Conservation (phyloP, 805 yeast species). For the Lachancea cidri region DNA sequence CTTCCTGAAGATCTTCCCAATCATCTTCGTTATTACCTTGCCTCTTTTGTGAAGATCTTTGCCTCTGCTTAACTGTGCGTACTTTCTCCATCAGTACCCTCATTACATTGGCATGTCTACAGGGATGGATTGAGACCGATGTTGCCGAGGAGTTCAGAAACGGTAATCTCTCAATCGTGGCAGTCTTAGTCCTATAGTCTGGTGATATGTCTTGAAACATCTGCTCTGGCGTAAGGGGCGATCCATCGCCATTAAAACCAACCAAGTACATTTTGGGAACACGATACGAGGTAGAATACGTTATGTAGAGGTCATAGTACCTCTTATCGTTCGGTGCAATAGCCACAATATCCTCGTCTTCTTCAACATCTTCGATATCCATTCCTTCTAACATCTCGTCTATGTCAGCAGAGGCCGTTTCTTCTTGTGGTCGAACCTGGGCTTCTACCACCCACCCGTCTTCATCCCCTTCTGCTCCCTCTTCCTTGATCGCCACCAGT, state of each 20-base stretch:
- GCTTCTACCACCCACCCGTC: constrained; percentile 55
- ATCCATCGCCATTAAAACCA: constrained; percentile 79
- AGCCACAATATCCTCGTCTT: constrained; percentile 40
- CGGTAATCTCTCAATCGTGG: constrained; percentile 91
- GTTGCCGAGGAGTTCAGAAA: constrained; percentile 58
- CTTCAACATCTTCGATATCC: constrained; percentile 30
- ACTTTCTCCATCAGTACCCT: constrained; percentile 75
- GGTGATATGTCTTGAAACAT: constrained; percentile 94
- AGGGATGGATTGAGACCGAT: constrained; percentile 90
- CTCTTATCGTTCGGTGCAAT: constrained; percentile 47
- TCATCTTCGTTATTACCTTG: constrained; percentile 49
- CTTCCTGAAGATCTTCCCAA: constrained; percentile 50
- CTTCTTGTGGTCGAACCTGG: constrained; percentile 15
- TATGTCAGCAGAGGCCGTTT: constrained; percentile 14
- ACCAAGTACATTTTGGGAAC: constrained; percentile 93
- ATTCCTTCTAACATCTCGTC: constrained; percentile 25
- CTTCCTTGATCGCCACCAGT: constrained; percentile 40
- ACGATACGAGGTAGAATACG: constrained; percentile 90
- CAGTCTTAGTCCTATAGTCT: constrained; percentile 93
- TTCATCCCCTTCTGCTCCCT: constrained; percentile 37
- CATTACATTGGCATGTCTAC: constrained; percentile 95
- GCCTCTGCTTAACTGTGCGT: constrained; percentile 40
- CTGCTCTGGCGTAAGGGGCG: constrained; percentile 77
- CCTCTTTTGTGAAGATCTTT: constrained; percentile 42
- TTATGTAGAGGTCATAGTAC: constrained; percentile 81